Base-by-base conservation (phyloP, 257 asterid species). In the Craterostigma plantagineum region DNA sequence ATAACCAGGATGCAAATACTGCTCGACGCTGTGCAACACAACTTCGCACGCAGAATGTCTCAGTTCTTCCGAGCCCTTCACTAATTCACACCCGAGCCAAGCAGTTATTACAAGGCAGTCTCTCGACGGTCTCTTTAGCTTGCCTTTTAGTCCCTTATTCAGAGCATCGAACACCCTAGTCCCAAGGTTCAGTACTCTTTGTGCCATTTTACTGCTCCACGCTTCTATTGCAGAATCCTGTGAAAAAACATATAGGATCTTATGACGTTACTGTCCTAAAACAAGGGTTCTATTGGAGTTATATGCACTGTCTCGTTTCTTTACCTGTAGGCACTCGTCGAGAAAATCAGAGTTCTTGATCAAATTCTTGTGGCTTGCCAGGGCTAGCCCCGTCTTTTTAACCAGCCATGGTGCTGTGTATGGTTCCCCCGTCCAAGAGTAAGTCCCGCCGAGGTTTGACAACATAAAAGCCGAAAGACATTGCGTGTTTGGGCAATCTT, bases 11-110 rank as follows among this genome's bases (percentile, higher is more conserved):
- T 86, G 97, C 59, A 86, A 63, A 45, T 45, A 79, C 59, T 76
- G 90, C 55, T 76, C 82, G 0, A 86, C 51, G 44, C 63, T 69
- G 41, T 69, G 65, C 30, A 86, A 52, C 40, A 86, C 33, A 39
- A 76, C 71, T 62, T 81, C 97, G 52, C 85, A 69, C 9, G 90
- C 97, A 45, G 60, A 67, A 52, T 76, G 56, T 62, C 86, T 75
- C 60, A 76, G 14, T 43, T 71, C 87, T 44, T 76, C 84, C 4
- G 81, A 52, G 50, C 80, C 66, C 57, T 76, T 86, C 43, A 64
- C 71, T 49, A 86, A 68, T 38, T 86, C 93, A 27, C 80, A 73
- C 45, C 97, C 94, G 17, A 86, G 64, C 94, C 93, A 86, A 47
- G 97, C 68, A 42, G 76, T 58, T 27, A 77, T 71, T 2, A 68